Evolutionary conservation across 2,329 filamentous ascomycete species (phyloP).

Genomic region (Dothistroma pini): DNA sequence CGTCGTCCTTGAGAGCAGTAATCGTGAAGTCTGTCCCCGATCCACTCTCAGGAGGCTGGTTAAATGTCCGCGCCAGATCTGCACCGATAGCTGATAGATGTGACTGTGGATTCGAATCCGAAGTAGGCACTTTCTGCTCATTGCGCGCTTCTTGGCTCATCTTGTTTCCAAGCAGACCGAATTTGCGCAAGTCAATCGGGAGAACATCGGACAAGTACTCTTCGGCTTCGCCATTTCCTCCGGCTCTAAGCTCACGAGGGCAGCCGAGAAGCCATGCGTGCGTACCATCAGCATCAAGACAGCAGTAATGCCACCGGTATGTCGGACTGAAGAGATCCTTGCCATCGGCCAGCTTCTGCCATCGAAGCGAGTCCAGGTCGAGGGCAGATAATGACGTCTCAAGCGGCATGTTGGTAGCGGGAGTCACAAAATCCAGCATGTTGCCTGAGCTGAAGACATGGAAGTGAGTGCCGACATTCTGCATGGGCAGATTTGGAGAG

Average conservation of each 20-base stretch:
- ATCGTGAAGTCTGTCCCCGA: slow-evolving; percentile 89
- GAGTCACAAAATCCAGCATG: slow-evolving; percentile 90
- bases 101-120: slow-evolving; percentile 50
- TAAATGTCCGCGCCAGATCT: slow-evolving; percentile 83
- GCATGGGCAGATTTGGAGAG: slow-evolving; percentile 78
- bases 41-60: slow-evolving; percentile 75
- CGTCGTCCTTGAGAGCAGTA: slow-evolving; percentile 76
- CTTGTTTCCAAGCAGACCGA: slow-evolving; percentile 83
- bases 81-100: slow-evolving; percentile 66
- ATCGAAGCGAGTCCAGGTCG: slow-evolving; percentile 80
- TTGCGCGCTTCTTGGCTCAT: slow-evolving; percentile 37
- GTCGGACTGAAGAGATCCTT: slow-evolving; percentile 86
- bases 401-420: slow-evolving; percentile 78
- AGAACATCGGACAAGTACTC: slow-evolving; percentile 94
- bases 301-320: slow-evolving; percentile 99
- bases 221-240: slow-evolving; percentile 69
- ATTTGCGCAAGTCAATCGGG: slow-evolving; percentile 86
- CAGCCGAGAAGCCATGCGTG: slow-evolving; percentile 97
- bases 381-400: slow-evolving; percentile 89
- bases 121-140: slow-evolving; percentile 46
- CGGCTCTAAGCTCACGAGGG: slow-evolving; percentile 68
- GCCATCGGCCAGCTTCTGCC: slow-evolving; percentile 93
- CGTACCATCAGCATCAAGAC: slow-evolving; percentile 89
- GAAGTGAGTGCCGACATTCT: slow-evolving; percentile 89
- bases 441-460: slow-evolving; percentile 92